These are phyloP conservation scores for Trypanosoma avium DNA, from an alignment of 208 protist species.

Conservation along the genomic window DNA sequence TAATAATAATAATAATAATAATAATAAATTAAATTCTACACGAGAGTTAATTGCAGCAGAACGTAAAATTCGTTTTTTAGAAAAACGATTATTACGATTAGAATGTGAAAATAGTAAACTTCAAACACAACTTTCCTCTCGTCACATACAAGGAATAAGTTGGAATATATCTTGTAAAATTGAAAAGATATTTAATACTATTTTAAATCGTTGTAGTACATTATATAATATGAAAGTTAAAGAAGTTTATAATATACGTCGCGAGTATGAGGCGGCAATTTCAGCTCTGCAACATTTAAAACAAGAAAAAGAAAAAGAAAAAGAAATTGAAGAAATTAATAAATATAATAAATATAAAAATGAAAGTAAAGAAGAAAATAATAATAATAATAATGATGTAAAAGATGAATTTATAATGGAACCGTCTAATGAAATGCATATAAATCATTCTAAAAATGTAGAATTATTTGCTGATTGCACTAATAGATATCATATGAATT, in stretches of 20 bases:
- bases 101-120: conserved; percentile 20
- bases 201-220: conserved; percentile 17
- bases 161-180: too few species aligned
- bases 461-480: neutral
- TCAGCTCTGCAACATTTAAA: neutral
- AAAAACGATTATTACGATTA: conserved; percentile 8
- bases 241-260: neutral
- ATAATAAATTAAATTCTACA: neutral
- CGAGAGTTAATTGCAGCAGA: conserved; percentile 7
- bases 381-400: too few species aligned
- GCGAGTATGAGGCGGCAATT: neutral
- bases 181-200: conserved; percentile 1
- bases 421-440: too few species aligned
- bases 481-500: neutral
- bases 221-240: conserved; percentile 5
- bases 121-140: neutral
- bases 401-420: too few species aligned
- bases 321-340: conserved; percentile 1
- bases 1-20: neutral
- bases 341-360: too few species aligned
- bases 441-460: neutral
- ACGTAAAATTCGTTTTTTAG: conserved; percentile 15
- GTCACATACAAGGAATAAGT: neutral
- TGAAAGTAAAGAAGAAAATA: too few species aligned
- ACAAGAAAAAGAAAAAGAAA: neutral